phyloP scores from a whole-genome alignment of 129 eudicot species.

The Gnaphalium uliginosum region DNA sequence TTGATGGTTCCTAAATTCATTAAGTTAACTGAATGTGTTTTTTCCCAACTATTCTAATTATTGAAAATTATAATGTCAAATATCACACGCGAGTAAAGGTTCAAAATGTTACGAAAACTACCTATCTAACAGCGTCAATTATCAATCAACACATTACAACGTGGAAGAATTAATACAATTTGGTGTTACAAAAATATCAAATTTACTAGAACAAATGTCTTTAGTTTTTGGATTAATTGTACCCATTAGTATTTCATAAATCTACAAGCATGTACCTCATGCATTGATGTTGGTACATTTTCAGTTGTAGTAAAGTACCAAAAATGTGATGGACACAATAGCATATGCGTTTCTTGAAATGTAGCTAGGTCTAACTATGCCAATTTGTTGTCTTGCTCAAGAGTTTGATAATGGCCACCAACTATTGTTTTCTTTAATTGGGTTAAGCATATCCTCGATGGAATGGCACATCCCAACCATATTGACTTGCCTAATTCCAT shows the following conservation, averaged over 20 bases:
- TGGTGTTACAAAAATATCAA: background rate
- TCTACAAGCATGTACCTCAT: conserved; percentile 4
- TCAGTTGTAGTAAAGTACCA: conserved; percentile 2
- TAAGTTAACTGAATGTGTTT: background rate
- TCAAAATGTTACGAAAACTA: no score
- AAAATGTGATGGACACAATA: background rate
- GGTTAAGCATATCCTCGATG: conserved; percentile 40
- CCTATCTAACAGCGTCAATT: no score
- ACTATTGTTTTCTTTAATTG: conserved; percentile 28
- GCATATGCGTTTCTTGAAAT: conserved; percentile 24
- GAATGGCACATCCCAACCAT: conserved; percentile 39
- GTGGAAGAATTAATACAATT: background rate
- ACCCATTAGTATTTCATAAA: no score
- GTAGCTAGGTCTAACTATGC: conserved; percentile 8
- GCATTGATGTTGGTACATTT: conserved; percentile 10
- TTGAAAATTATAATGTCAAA: no score
- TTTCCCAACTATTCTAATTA: no score
- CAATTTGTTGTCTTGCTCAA: conserved; percentile 24
- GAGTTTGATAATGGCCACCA: conserved; percentile 36
- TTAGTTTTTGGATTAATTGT: background rate
- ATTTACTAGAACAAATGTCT: background rate
- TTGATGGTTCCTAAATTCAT: background rate
- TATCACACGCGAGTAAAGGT: no score
- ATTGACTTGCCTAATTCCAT: conserved; percentile 35
- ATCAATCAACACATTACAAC: background rate